Conservation (phyloP, 768 basidiomycete genomes). For the Agrocybe chaxingu region DNA sequence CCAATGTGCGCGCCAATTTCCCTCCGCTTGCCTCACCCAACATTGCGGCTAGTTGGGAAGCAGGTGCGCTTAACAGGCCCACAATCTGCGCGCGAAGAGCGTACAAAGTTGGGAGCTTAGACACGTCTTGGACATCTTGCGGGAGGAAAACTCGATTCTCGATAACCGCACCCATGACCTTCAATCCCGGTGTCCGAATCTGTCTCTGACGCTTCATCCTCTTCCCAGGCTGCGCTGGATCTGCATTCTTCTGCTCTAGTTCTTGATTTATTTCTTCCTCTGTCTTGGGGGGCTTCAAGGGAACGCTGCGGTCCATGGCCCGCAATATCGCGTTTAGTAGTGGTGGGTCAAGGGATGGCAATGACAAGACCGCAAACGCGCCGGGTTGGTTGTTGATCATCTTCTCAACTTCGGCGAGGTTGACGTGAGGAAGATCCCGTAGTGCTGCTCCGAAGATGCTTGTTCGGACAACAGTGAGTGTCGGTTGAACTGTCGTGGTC, state of each 20-base stretch:
- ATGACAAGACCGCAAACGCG: conserved; percentile 60
- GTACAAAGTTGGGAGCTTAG: conserved; percentile 75
- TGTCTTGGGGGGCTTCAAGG: conserved; percentile 52
- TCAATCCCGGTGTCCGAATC: conserved; percentile 60
- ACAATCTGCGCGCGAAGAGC: conserved; percentile 80
- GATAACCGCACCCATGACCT: conserved; percentile 74
- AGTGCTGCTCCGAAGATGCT: conserved; percentile 78
- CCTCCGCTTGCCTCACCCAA: conserved; percentile 60
- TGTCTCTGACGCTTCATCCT: conserved; percentile 59
- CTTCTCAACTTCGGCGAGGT: conserved; percentile 41
- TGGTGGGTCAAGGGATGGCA: conserved; percentile 70
- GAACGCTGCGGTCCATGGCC: conserved; percentile 63
- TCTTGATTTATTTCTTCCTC: conserved; percentile 47
- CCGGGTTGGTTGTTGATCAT: conserved; percentile 60
- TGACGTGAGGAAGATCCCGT: conserved; percentile 54
- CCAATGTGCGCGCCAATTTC: conserved; percentile 64
- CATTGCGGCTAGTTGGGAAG: conserved; percentile 62
- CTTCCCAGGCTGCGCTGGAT: conserved; percentile 67
- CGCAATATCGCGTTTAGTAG: conserved; percentile 66
- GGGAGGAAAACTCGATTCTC: conserved; percentile 71
- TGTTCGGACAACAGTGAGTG: conserved; percentile 70
- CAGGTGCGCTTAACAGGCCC: conserved; percentile 76
- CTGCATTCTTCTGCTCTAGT: conserved; percentile 54
- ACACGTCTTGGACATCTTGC: conserved; percentile 56
- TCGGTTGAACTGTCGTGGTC: conserved; percentile 35